Base-by-base conservation (phyloP, 2,329 filamentous ascomycete species). In the Trichoderma gracile region DNA sequence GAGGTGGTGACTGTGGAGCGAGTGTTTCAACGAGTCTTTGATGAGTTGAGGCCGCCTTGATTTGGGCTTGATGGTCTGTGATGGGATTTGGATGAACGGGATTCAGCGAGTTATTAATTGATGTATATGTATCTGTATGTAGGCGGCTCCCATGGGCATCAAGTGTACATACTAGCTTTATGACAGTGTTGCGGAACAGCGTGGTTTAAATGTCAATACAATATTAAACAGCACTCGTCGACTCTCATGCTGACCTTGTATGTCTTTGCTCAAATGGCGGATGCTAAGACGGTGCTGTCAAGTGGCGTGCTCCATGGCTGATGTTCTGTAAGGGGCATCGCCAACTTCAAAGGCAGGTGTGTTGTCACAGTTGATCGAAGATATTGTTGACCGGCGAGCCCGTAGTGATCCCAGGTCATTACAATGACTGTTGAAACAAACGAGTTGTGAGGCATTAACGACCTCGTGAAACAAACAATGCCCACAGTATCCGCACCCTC, bases 141-240 rank as follows among this genome's bases (percentile, higher is more conserved):
- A 19, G 56, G 21, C 45, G 27, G 5, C 38, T 21, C 5, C 9
- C 3, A n/a, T 25, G 19, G 46, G 33, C 46, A 46, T 50, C 46
- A 60, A 30, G 15, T 43, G 57, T 60, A 60, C 23, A 60, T 61
- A 60, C 5, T 33, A 12, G 30, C 8, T 42, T 53, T 45, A 52
- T 53, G 38, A 53, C 23, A 61, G 57, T 47, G 46, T 53, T 47
- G 42, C 25, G 10, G 42, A 45, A 46, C 30, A 57, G 42, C 27
- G n/a, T 30, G 33, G 23, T 7, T 42, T 38, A 38, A 40, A 40
- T 21, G n/a, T n/a, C n/a, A n/a, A n/a, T n/a, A n/a, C n/a, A 5
- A n/a, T 42, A n/a, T 25, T 59, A 19, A 17, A 10, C 1, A 59
- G 2, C 6, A 10, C 17, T 17, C 3, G 7, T 50, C 5, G 10